Base-by-base conservation (phyloP, 768 basidiomycete genomes). In the Hebeloma cylindrosporum region DNA sequence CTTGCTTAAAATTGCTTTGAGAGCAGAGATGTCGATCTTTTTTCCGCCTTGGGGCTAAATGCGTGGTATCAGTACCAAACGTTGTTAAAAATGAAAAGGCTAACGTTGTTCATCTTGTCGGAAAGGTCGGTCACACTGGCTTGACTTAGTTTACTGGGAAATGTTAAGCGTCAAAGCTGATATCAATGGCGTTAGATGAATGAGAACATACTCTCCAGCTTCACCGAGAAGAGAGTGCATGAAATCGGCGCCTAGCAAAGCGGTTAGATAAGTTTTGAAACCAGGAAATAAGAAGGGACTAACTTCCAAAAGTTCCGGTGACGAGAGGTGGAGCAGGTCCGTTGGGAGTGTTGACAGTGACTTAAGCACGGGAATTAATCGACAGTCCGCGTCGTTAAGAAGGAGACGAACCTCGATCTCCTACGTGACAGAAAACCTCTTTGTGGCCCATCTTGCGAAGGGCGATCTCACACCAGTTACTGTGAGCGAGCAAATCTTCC, bases 371-470 rank as follows among this genome's bases (percentile, higher is more conserved):
- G 30, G 21, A 22, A 8, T 58, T 32, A 25, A 30, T 10, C 21
- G 25, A 22, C 6, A 11, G 5, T 30, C 31, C 22, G 11, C 23
- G 7, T 6, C 16, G 5, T 30, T 11, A 35, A 9, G 2, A 7
- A 23, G 22, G 6, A 23, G 7, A 25, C 45, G 40, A 45, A 71
- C 76, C 77, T 48, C 73, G 70, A 31, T 84, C 79, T 10, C 89
- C 88, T 36, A 91, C 86, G 62, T 91, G 88, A 47, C 82, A 82
- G 64, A 91, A 91, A 11, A 90, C 83, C 31, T 86, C 71, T 11
- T 67, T 48, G 59, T 88, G 70, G 0, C 89, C 88, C 68, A 88
- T 70, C 50, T 80, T 82, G 50, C 79, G 73, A 6, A 91, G 71
- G 0, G 77, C 77, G 8, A 90, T 67, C 63, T 93, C 88, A 63